Evolutionary conservation across 2,329 filamentous ascomycete genomes (phyloP).

Genomic region (Podosphaera fusca): DNA sequence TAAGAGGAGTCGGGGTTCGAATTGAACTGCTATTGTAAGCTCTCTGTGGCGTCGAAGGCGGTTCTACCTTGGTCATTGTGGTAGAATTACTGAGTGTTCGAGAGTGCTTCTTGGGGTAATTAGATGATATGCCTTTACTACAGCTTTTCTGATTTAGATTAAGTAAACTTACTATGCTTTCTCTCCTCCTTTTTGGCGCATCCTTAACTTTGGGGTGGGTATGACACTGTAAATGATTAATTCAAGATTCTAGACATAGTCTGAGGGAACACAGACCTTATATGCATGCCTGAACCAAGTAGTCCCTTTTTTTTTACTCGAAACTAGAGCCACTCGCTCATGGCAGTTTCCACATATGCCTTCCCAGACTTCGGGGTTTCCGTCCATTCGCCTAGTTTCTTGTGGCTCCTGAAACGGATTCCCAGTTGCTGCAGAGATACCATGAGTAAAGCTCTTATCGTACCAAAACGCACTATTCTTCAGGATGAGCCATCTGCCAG

Average conservation of each 20-base stretch:
- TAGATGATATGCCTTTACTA: background rate
- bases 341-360: conserved; percentile 57
- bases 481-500: conserved; percentile 62
- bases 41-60: background rate
- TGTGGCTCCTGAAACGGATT: conserved; percentile 56
- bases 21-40: background rate
- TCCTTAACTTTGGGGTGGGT: conserved; percentile 51
- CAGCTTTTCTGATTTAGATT: background rate
- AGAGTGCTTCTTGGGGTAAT: background rate
- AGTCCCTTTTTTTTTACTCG: conserved; percentile 78
- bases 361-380: conserved; percentile 64
- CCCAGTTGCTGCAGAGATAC: conserved; percentile 62
- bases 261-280: conserved; percentile 33
- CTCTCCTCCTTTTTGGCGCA: conserved; percentile 41
- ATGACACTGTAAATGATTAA: conserved; percentile 27
- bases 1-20: background rate
- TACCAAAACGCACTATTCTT: conserved; percentile 91
- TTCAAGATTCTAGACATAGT: background rate
- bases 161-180: conserved; percentile 17
- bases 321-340: conserved; percentile 61
- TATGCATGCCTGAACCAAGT: conserved; percentile 81
- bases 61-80: background rate
- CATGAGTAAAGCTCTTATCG: conserved; percentile 75
- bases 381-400: conserved; percentile 52
- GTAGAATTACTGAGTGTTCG: background rate